Evolutionary conservation across 2,329 filamentous ascomycete species (phyloP).

Genomic region (Sporothrix dimorphospora): DNA sequence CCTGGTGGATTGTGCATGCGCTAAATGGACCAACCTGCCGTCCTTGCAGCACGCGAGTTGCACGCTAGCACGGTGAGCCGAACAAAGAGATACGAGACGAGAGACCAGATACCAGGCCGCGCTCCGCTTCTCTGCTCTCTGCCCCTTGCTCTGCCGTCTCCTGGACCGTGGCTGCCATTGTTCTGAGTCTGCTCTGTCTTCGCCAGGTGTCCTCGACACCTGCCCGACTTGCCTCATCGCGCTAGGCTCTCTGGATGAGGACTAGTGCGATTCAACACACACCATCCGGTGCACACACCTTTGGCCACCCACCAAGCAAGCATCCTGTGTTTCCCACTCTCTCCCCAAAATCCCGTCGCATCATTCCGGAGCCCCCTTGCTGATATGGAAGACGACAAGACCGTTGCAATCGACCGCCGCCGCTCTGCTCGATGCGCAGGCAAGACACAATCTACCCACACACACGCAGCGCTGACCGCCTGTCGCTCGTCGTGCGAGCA

Average conservation of each 20-base stretch:
- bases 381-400: neutral
- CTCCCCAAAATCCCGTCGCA: conserved; percentile 9
- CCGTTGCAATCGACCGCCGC: neutral
- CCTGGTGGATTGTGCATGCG: conserved; percentile 23
- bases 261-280: neutral
- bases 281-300: neutral
- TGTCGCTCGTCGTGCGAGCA: neutral
- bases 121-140: neutral
- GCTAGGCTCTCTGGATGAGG: neutral
- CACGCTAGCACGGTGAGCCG: conserved; percentile 28
- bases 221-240: neutral
- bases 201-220: neutral
- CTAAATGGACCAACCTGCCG: conserved; percentile 24
- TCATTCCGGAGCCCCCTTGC: neutral
- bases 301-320: neutral
- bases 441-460: neutral
- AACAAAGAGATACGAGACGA: conserved; percentile 20
- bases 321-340: neutral
- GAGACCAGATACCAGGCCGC: conserved; percentile 1
- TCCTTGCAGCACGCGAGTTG: conserved; percentile 25
- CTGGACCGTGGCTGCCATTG: neutral
- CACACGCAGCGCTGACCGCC: neutral
- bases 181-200: neutral
- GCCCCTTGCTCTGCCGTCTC: neutral
- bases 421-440: neutral